Evolutionary conservation across 805 yeast species (phyloP).

Genomic region (Pichia gijzeniarum): DNA sequence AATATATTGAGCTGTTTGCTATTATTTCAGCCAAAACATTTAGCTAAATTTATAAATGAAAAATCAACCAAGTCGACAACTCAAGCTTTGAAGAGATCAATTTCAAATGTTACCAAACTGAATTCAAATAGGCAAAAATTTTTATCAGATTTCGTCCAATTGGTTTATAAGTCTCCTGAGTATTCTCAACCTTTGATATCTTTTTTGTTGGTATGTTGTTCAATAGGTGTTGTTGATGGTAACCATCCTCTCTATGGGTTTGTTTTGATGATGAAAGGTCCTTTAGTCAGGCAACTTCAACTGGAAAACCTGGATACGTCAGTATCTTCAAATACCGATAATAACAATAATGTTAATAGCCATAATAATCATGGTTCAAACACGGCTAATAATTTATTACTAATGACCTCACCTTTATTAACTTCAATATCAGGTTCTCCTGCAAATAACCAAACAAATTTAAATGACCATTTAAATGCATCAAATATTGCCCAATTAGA

Average conservation of each 20-base stretch:
- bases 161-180: conserved; percentile 20
- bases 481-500: neutral
- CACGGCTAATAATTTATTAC: neutral
- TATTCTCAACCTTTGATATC: conserved; percentile 28
- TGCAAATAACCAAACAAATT: neutral
- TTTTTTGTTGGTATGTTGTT: conserved; percentile 30
- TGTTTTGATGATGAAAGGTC: conserved; percentile 20
- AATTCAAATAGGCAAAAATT: conserved; percentile 23
- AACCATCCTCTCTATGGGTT: conserved; percentile 26
- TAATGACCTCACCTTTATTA: neutral
- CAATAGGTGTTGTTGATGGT: conserved; percentile 23
- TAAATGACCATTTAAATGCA: neutral
- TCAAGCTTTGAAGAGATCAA: conserved; percentile 21
- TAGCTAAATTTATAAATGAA: conserved; percentile 24
- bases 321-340: neutral
- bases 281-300: conserved; percentile 24
- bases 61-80: conserved; percentile 19
- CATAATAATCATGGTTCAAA: neutral
- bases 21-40: conserved; percentile 28
- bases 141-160: conserved; percentile 20
- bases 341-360: too few species aligned
- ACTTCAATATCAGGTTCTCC: neutral
- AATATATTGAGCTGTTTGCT: conserved; percentile 31
- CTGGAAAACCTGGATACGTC: conserved; percentile 21
- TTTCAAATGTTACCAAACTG: conserved; percentile 13